Evolutionary conservation across 2,329 filamentous ascomycete species (phyloP), one percentile per base, ranked within the genome.

Genomic region (Colletotrichum liaoningense): DNA sequence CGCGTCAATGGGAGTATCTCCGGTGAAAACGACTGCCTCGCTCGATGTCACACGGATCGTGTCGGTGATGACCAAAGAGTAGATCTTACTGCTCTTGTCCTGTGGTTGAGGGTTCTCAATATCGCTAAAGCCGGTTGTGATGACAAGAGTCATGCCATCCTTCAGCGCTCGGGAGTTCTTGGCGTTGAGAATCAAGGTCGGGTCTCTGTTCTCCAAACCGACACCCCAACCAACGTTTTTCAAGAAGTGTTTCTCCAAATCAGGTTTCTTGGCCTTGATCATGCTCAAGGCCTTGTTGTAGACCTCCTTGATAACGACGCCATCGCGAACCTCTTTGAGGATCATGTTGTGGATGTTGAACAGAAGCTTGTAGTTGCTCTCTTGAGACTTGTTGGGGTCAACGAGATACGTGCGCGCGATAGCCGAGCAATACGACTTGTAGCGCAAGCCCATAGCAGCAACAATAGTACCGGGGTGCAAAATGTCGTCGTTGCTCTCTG

Each of bases 381-480:
- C 97, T 81, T 99, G 97, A 0, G 94, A 91, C 83, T 98, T 98
- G 85, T 97, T 98, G 19, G 97, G 97, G 78, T 98, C 97, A 59
- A 99, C 96, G 74, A 99, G 89, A 82, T 98, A 99, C 8, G 97
- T 98, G 76, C 97, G 92, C 14, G 94, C 95, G 77, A 99, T 95
- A 73, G 95, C 91, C 2, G 95, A 97, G 81, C 94, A 95, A 83
- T 99, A 99, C 1, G 95, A 97, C 84, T 97, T 97, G 85, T 99
- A 99, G 76, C 97, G 91, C 75, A 99, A 89, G 66, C 97, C 97
- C 83, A 99, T 91, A 1, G 94, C 94, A 7, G 95, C 94, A 77
- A 99, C 91, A 78, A 99, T 99, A 78, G 98, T 95, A 52, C 97
- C 97, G 0, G 96, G 92, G 80, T 98, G 95, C 24, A 99, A 88